These are phyloP conservation scores for Pyricularia grisea DNA, from an alignment of 2,329 filamentous ascomycete genomes.

Conservation along the genomic window DNA sequence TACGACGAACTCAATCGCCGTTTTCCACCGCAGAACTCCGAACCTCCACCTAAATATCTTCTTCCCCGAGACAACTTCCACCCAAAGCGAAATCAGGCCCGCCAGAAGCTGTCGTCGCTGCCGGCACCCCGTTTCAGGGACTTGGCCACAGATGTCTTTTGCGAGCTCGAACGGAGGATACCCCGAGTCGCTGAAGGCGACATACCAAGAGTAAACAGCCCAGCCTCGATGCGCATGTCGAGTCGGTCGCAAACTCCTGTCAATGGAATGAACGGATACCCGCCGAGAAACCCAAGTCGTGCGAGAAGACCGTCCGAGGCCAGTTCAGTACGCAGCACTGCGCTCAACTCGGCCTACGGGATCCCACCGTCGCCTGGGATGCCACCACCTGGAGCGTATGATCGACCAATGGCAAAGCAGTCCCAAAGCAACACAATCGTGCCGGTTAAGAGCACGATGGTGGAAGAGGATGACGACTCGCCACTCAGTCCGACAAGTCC, in stretches of 20 bases:
- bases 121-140: constrained; percentile 82
- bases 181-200: constrained; percentile 68
- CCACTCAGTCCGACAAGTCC: constrained; percentile 28
- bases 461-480: constrained; percentile 73
- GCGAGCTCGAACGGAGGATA: constrained; percentile 84
- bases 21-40: constrained; percentile 37
- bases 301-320: constrained; percentile 52
- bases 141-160: constrained; percentile 91
- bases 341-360: constrained; percentile 6
- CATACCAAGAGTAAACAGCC: constrained; percentile 59
- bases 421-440: constrained; percentile 95
- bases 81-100: constrained; percentile 94
- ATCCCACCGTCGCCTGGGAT: constrained; percentile 52
- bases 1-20: constrained; percentile 89
- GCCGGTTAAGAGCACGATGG: constrained; percentile 94
- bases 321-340: constrained; percentile 41
- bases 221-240: constrained; percentile 51
- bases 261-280: constrained; percentile 39
- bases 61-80: constrained; percentile 85
- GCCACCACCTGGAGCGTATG: constrained; percentile 50
- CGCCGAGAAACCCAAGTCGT: constrained; percentile 41
- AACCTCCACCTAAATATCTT: constrained; percentile 58
- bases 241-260: constrained; percentile 55
- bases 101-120: constrained; percentile 86
- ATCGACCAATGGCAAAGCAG: constrained; percentile 74